Percentiles rank a stretch among this genome's conserved stretches.
Evolutionary conservation across 2,329 filamentous ascomycete genomes (phyloP).

Genomic region (Erysiphe pulchra): DNA sequence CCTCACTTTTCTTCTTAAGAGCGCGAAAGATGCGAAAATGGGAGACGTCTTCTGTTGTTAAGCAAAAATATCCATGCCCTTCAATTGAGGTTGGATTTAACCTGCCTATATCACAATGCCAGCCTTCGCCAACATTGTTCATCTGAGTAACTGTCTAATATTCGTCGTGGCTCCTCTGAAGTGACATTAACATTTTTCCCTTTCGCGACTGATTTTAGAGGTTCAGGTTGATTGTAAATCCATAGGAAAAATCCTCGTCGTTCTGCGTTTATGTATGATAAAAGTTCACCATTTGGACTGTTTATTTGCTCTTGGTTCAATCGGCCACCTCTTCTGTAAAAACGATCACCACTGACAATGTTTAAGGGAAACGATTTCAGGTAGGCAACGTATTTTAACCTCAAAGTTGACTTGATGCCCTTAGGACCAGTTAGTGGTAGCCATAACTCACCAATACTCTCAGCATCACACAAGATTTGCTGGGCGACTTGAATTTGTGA

Average conservation of each 20-base stretch:
- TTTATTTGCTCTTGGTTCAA: no score
- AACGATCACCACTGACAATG: no score
- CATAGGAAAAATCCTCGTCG: no score
- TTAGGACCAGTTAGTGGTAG: background rate
- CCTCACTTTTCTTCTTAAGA: background rate
- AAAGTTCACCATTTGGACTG: no score
- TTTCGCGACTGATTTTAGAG: no score
- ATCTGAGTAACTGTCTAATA: background rate
- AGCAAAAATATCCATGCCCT: background rate
- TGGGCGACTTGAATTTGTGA: background rate
- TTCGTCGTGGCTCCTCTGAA: no score
- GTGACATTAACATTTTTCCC: no score
- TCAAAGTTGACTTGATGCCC: background rate
- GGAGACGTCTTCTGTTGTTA: background rate
- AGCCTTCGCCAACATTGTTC: background rate
- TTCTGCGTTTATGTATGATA: no score
- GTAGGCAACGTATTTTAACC: background rate
- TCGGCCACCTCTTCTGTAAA: no score
- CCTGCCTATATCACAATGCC: background rate
- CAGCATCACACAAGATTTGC: background rate
- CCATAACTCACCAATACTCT: background rate
- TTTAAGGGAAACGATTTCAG: background rate
- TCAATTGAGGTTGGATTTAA: background rate
- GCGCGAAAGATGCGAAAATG: background rate
- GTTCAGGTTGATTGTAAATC: no score